Evolutionary conservation across 2,329 filamentous ascomycete species (phyloP).

Genomic region (Hirsutella rhossiliensis): DNA sequence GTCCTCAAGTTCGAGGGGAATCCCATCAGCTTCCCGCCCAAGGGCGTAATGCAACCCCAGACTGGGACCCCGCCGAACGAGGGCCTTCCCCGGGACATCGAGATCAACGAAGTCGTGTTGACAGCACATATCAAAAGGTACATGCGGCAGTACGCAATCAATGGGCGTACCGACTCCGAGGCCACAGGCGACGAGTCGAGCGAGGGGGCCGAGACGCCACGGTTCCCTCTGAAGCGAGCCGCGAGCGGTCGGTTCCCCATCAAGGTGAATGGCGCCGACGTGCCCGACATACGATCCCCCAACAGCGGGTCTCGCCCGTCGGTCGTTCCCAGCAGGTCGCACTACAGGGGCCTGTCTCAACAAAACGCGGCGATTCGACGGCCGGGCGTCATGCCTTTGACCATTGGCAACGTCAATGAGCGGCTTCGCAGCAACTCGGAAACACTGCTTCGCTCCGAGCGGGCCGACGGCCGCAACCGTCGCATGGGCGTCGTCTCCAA

Average conservation of each 20-base stretch:
- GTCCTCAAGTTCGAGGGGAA: constrained; percentile 87
- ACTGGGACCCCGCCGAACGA: constrained; percentile 44
- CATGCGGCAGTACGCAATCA: constrained; percentile 39
- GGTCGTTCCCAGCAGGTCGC: constrained; percentile 64
- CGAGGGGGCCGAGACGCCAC: constrained; percentile 71
- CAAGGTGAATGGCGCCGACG: constrained; percentile 62
- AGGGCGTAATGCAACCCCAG: constrained; percentile 51
- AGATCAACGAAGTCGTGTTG: constrained; percentile 48
- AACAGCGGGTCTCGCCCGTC: constrained; percentile 50
- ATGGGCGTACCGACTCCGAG: constrained; percentile 41
- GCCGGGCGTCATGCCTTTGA: constrained; percentile 59
- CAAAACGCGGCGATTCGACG: constrained; percentile 53
- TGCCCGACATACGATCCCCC: constrained; percentile 56
- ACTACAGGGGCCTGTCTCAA: constrained; percentile 64
- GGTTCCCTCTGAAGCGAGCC: constrained; percentile 51
- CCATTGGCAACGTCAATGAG: constrained; percentile 59
- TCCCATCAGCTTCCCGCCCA: constrained; percentile 68
- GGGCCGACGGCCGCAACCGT: constrained; percentile 41
- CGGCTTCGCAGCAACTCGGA: constrained; percentile 55
- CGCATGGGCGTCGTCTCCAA: constrained; percentile 54
- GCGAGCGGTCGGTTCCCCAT: constrained; percentile 56
- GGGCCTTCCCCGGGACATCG: constrained; percentile 40
- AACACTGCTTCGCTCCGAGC: constrained; percentile 39
- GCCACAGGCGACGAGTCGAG: constrained; percentile 50
- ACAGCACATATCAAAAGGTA: constrained; percentile 52